Conservation (phyloP, 345 rosid genomes). For the Lenwebbia sp. region DNA sequence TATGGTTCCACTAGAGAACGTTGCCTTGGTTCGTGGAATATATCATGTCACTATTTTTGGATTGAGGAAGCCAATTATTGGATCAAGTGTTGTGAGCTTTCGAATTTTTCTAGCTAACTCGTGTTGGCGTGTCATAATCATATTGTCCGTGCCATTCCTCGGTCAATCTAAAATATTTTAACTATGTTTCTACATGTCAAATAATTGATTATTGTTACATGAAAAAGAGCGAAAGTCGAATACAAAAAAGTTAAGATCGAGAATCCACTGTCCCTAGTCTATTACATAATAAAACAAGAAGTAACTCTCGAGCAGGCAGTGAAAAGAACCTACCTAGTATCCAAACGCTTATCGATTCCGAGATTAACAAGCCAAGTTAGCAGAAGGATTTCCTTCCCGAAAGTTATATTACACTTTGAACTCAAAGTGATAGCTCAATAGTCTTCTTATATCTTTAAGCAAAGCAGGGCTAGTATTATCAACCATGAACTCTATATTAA, state of each 20-base stretch:
- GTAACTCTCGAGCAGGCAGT: neutral
- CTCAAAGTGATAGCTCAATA: too few relatives aligned
- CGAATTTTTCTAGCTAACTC: neutral
- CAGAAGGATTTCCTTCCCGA: neutral
- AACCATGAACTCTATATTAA: too few relatives aligned
- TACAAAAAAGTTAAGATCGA: neutral
- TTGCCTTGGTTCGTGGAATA: neutral
- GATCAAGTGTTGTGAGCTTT: neutral
- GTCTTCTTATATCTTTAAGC: too few relatives aligned
- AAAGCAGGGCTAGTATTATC: too few relatives aligned
- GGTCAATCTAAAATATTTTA: neutral
- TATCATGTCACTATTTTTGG: neutral
- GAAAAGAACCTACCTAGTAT: neutral
- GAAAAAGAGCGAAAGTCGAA: neutral
- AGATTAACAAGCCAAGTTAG: neutral
- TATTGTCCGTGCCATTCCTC: neutral
- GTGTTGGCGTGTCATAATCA: accelerated
- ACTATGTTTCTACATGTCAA: neutral
- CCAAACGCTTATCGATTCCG: neutral
- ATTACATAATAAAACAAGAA: neutral
- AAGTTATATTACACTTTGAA: neutral
- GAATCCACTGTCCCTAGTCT: neutral
- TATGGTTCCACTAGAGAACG: neutral
- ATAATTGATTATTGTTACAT: neutral
- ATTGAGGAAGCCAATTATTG: neutral